Evolutionary conservation across 768 basidiomycete species (phyloP).

Genomic region (Tubosaeta brunneosetosa): DNA sequence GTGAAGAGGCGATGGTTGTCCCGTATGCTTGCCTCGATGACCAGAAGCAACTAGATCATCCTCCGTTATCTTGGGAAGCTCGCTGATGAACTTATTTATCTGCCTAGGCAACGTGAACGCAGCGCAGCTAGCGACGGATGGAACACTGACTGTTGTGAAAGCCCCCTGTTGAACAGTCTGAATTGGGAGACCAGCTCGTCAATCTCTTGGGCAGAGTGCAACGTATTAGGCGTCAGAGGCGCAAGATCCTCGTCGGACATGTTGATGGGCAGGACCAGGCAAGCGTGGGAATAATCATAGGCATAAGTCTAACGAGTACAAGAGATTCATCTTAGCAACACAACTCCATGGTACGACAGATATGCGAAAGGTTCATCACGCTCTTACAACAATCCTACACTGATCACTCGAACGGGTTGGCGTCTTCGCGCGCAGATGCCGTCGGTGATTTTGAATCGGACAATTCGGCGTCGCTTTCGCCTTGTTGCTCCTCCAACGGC

Average conservation of each 20-base stretch:
- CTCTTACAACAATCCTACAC: conserved; percentile 23
- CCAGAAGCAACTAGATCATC: conserved; percentile 43
- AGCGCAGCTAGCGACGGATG: neutral
- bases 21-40: conserved; percentile 38
- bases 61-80: conserved; percentile 50
- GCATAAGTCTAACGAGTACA: conserved; percentile 26
- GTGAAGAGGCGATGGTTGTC: neutral
- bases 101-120: conserved; percentile 24
- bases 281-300: conserved; percentile 28
- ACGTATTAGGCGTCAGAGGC: neutral
- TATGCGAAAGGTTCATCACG: conserved; percentile 15
- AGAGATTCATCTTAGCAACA: conserved; percentile 23
- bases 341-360: conserved; percentile 22
- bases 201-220: conserved; percentile 25
- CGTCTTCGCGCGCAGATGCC: conserved; percentile 46
- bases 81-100: conserved; percentile 37
- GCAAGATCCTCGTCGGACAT: conserved; percentile 22
- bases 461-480: conserved; percentile 36
- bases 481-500: conserved; percentile 29
- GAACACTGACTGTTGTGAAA: conserved; percentile 25
- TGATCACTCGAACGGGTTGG: conserved; percentile 62
- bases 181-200: conserved; percentile 30
- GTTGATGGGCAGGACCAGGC: neutral
- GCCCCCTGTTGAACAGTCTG: conserved; percentile 21
- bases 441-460: conserved; percentile 27